A percentile compares a stretch with the other conserved stretches of the same genome.
Evolutionary conservation across 805 yeast species (phyloP).

Genomic region (Metschnikowia rubicola): DNA sequence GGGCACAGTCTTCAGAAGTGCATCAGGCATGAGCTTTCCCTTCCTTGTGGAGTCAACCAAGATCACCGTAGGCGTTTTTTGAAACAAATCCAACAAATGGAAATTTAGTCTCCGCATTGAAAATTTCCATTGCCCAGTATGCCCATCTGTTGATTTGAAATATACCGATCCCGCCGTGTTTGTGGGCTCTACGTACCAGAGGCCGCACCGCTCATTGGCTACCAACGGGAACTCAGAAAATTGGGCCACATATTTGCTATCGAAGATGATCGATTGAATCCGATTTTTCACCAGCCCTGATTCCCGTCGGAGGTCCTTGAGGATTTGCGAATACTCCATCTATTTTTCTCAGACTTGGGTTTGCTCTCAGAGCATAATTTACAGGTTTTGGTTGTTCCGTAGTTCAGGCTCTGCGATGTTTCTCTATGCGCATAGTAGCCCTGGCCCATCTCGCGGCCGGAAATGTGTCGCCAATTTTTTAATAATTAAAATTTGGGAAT

Average conservation of each 20-base stretch:
- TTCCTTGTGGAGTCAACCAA: conserved; percentile 83
- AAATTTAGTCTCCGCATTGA: conserved; percentile 70
- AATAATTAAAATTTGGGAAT: no score
- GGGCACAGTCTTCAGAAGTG: conserved; percentile 82
- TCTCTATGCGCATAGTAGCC: conserved; percentile 1
- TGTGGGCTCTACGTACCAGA: conserved; percentile 69
- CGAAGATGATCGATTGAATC: conserved; percentile 52
- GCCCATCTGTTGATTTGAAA: conserved; percentile 92
- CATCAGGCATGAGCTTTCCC: conserved; percentile 84
- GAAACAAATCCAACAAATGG: conserved; percentile 56
- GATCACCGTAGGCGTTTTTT: conserved; percentile 43
- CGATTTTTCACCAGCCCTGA: conserved; percentile 57
- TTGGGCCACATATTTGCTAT: conserved; percentile 17
- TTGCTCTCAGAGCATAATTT: neutral
- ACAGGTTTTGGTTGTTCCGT: neutral
- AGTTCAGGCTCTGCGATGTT: neutral
- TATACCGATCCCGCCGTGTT: conserved; percentile 49
- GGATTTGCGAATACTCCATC: conserved; percentile 17
- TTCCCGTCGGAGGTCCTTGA: conserved; percentile 48
- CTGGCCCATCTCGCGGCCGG: neutral
- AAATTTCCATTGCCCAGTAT: conserved; percentile 75
- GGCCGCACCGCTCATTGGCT: conserved; percentile 84
- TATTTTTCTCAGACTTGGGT: neutral
- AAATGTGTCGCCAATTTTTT: no score
- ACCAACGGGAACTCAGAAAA: conserved; percentile 38